A percentile compares a stretch with the other conserved stretches of the same genome.
Evolutionary conservation across 148 eudicot species (phyloP).

Genomic region (Rhododendron ferrugineum): DNA sequence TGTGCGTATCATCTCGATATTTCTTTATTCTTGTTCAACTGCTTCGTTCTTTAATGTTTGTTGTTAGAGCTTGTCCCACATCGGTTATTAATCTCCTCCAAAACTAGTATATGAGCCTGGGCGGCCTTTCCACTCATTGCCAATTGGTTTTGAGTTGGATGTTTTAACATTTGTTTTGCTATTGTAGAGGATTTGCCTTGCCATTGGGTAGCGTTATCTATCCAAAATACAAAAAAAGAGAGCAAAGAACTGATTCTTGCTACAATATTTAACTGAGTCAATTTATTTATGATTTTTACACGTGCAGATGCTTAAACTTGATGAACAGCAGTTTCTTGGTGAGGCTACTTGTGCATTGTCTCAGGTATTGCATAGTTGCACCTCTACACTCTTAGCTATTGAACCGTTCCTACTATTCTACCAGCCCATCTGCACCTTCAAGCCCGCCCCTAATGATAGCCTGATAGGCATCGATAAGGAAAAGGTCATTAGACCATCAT

Average conservation of each 20-base stretch:
- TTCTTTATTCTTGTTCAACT: background rate
- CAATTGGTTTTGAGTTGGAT: too few species aligned
- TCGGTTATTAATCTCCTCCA: too few species aligned
- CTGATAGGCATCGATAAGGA: background rate
- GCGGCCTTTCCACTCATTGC: too few species aligned
- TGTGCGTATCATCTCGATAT: background rate
- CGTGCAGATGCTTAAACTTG: conserved; percentile 77
- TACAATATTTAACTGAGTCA: background rate
- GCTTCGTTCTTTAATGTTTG: background rate
- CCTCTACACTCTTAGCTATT: background rate
- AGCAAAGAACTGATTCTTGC: background rate
- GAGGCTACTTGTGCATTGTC: conserved; percentile 86
- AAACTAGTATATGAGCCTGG: too few species aligned
- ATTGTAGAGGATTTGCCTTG: background rate
- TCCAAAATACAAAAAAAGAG: background rate
- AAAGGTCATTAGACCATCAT: background rate
- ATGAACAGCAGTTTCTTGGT: conserved; percentile 93
- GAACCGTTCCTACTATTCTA: background rate
- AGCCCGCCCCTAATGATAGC: background rate
- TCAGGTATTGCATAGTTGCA: conserved; percentile 44
- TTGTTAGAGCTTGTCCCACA: too few species aligned
- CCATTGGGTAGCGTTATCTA: background rate
- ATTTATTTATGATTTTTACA: conserved; percentile 2
- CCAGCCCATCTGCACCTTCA: background rate
- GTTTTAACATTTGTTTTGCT: background rate